Evolutionary conservation across 1,284 basidiomycete genomes (phyloP).

Genomic region (Sanghuangporus baumii): DNA sequence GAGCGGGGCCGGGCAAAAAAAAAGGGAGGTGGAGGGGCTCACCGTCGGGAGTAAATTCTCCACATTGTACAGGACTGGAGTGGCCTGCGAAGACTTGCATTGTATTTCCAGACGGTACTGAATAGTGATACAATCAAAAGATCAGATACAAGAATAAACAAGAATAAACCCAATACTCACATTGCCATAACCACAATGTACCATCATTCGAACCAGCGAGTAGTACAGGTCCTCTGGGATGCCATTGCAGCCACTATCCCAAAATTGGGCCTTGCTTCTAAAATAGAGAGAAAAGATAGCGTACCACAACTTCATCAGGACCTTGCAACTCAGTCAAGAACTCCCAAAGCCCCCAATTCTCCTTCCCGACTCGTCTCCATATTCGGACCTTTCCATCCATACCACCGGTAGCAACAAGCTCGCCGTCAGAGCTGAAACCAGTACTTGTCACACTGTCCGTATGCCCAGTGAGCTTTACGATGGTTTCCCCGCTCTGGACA

Average conservation of each 20-base stretch:
- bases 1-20: too few relatives aligned
- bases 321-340: slow-evolving; percentile 90
- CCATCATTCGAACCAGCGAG: slow-evolving; percentile 91
- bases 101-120: slow-evolving; percentile 88
- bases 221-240: slow-evolving; percentile 88
- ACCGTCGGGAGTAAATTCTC: slow-evolving; percentile 91
- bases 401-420: slow-evolving; percentile 90
- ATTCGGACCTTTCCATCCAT: slow-evolving; percentile 95
- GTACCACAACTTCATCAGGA: slow-evolving; percentile 90
- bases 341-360: slow-evolving; percentile 80
- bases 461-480: slow-evolving; percentile 87
- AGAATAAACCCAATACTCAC: slow-evolving; percentile 38
- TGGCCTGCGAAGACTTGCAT: slow-evolving; percentile 97
- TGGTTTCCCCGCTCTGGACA: slow-evolving; percentile 73
- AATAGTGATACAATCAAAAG: slow-evolving; percentile 19
- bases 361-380: slow-evolving; percentile 79
- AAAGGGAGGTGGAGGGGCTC: too few relatives aligned
- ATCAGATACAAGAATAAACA: slow-evolving; percentile 4
- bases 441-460: slow-evolving; percentile 84
- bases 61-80: slow-evolving; percentile 79
- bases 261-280: background rate
- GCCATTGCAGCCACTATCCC: slow-evolving; percentile 88
- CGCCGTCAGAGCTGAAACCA: slow-evolving; percentile 84
- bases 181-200: slow-evolving; percentile 97
- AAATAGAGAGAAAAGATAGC: slow-evolving; percentile 26